Evolutionary conservation across 129 eudicot genomes (phyloP), one percentile per base, ranked within the genome.

Genomic region (Artemisia annua): DNA sequence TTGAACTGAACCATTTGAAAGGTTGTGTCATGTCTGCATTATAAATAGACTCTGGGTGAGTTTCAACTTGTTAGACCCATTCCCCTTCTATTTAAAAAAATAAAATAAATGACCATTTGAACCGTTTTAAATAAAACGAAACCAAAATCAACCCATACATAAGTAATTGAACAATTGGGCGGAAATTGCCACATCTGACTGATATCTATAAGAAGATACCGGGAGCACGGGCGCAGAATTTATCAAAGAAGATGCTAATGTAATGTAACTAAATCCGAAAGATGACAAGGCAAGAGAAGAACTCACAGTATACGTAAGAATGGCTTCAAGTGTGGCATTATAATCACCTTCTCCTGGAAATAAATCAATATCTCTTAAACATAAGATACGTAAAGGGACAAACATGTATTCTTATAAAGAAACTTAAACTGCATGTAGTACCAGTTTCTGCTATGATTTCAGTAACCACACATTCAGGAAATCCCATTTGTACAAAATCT

Each of bases 401-500:
- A 75, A 75, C 72, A 65, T n/a, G 44, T 75, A 16, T 43, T 46
- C 51, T 3, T 44, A n/a, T 3, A 44, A 5, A 55, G n/a, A 66
- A 75, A 54, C 62, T 19, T 57, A 58, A 76, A 69, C 60, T 58
- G 35, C 17, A 57, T 39, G 17, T 4, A 76, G 16, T 66, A 76
- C 74, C 80, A 67, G 68, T 14, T 76, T 67, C 80, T 15, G 46
- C 50, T 57, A 76, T 67, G 74, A 67, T 74, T 76, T 76, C 67
- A 3, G 62, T 13, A 67, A 76, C 80, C 80, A 67, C 48, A 48
- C 43, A 59, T 26, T 56, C 43, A 16, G 74, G 39, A 76, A 76
- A 76, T 57, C 80, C 80, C 80, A 76, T 76, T 67, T 16, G 32
- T 14, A 67, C 28, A 67, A 44, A 76, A 52, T 58, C 43, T 46